Percentiles rank a stretch among this genome's conserved stretches.
Conservation (phyloP, 2,329 filamentous ascomycete species). For the Aspergillus alliaceus region DNA sequence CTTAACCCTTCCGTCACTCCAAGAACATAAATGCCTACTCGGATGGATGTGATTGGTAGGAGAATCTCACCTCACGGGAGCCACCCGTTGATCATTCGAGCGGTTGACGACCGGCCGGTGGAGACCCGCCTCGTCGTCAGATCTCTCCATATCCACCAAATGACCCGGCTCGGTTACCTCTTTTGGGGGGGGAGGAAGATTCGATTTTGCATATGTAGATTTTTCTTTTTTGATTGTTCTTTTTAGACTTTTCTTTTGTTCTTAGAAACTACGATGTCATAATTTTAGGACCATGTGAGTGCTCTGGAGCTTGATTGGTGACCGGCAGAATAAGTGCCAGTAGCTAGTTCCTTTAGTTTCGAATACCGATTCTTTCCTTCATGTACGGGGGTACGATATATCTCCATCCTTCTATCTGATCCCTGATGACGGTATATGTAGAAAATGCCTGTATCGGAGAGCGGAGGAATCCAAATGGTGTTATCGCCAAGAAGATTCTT, state of each 20-base stretch:
- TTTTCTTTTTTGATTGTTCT: background rate
- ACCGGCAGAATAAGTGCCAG: background rate
- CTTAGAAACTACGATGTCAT: background rate
- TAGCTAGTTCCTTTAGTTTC: no score
- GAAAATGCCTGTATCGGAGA: background rate
- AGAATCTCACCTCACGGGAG: conserved; percentile 7
- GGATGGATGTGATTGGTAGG: conserved; percentile 12
- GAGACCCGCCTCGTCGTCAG: conserved; percentile 14
- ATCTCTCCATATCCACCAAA: conserved; percentile 13
- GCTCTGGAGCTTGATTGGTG: background rate
- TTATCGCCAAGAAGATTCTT: background rate
- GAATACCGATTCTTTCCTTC: background rate
- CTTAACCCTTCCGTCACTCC: background rate
- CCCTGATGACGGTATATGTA: no score
- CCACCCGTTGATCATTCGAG: conserved; percentile 17
- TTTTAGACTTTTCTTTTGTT: background rate
- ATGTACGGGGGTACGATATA: background rate
- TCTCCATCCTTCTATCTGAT: no score
- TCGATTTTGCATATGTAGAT: background rate
- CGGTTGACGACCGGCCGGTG: conserved; percentile 12
- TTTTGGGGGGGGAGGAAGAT: background rate
- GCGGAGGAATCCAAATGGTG: background rate
- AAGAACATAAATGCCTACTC: conserved; percentile 5
- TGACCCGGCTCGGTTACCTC: background rate
- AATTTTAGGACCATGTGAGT: background rate